Percentiles rank a stretch among this genome's conserved stretches.
Evolutionary conservation across 1,284 basidiomycete genomes (phyloP).

Genomic region (Ceratorhiza oryzae-sativae): DNA sequence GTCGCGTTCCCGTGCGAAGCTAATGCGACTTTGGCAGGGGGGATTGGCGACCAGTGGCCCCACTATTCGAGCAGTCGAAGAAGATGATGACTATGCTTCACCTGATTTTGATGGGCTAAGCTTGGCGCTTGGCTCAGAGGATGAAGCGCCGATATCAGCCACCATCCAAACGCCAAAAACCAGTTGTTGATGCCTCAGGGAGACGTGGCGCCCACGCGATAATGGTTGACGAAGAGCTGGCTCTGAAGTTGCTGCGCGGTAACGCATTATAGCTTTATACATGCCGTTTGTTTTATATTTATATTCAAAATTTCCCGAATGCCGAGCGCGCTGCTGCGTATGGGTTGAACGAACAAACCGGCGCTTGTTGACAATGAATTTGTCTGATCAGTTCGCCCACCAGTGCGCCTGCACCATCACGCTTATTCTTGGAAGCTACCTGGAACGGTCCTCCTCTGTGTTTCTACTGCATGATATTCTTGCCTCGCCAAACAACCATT

Average conservation of each 20-base stretch:
- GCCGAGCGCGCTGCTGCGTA: too few relatives aligned
- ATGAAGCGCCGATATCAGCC: constrained; percentile 54
- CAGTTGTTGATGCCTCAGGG: constrained; percentile 43
- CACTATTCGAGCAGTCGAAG: constrained; percentile 50
- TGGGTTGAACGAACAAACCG: not conserved
- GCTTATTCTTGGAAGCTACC: not conserved
- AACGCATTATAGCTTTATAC: not conserved
- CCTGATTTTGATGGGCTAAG: constrained; percentile 79
- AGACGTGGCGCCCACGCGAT: constrained; percentile 46
- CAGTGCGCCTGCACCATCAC: constrained; percentile 7
- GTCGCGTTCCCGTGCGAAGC: constrained; percentile 9
- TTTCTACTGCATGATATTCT: constrained; percentile 9
- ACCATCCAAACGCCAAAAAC: constrained; percentile 48
- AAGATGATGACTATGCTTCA: constrained; percentile 72
- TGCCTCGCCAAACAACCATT: not conserved
- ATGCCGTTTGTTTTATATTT: not conserved
- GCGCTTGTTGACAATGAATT: constrained; percentile 5
- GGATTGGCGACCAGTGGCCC: constrained; percentile 40
- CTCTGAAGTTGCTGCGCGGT: constrained; percentile 54
- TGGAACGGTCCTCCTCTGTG: not conserved
- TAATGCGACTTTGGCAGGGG: constrained; percentile 1
- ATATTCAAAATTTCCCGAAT: too few relatives aligned
- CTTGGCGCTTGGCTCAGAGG: constrained; percentile 53
- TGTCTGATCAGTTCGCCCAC: not conserved
- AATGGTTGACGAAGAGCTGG: constrained; percentile 63